Base-by-base conservation (phyloP, 805 yeast species). In the Candida qinlingensis region DNA sequence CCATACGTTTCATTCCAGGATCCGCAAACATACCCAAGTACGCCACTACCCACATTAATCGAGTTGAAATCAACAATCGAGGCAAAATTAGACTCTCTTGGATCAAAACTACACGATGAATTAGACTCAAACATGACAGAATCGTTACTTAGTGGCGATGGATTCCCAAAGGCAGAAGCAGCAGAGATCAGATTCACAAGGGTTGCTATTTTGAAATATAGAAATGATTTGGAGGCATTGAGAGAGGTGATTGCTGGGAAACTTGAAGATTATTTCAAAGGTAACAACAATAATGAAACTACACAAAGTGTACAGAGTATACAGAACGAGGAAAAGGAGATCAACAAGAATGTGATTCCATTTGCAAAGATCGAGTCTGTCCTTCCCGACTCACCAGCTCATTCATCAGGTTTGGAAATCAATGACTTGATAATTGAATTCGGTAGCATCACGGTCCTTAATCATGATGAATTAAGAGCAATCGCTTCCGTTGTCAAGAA, bases 141-240 rank as follows among this genome's bases (percentile, higher is more conserved):
- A 1, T 72, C 81, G 0, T 65, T 92, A 49, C 66, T 87, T 2
- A 79, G 85, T 0, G 50, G 58, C 0, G 96, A 92, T 59, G 97
- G 97, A 25, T 92, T 79, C 58, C 99, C 99, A 1, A 69, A 97
- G 39, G 64, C 74, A 29, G 96, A 92, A 58, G 85, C 92, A 5
- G 79, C 89, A 3, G 76, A 76, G 45, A 72, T 89, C 10, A 69
- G 96, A 46, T 63, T 76, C 8, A 61, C 82, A 1, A 69, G 97
- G 50, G 76, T 81, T 8, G 77, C 76, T 58, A 79, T 91, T 33
- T 80, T 85, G 35, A 71, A 85, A 45, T 69, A 85, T 37, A 72
- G 83, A 49, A 91, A 89, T 59, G 97, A 92, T 65, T 71, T 82
- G 53, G 71, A 70, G 42, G 62, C 58, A 12, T 66, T 87, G 7